Evolutionary conservation across 1,284 basidiomycete genomes (phyloP).

Genomic region (Erythrobasidium hasegawianum): DNA sequence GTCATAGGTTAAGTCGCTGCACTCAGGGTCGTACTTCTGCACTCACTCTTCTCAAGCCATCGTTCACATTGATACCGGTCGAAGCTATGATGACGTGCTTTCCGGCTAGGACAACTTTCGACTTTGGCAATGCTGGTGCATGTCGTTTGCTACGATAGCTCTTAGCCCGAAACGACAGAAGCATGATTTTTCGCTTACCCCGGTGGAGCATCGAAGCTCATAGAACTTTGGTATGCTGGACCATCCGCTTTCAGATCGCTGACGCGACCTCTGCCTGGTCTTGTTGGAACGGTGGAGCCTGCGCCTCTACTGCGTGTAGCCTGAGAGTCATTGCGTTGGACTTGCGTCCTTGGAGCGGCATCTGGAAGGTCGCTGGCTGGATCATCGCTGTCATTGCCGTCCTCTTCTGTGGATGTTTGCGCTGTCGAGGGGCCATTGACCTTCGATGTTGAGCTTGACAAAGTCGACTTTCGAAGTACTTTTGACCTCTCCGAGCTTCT

Average conservation of each 20-base stretch:
- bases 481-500: slow-evolving; percentile 33
- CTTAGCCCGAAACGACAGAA: not conserved
- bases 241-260: not conserved
- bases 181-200: not conserved
- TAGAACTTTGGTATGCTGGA: not conserved
- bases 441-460: not conserved
- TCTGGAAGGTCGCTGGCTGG: not conserved
- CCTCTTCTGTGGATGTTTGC: slow-evolving; percentile 8
- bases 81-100: slow-evolving; percentile 39
- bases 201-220: slow-evolving; percentile 25
- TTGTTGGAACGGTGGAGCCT: too few relatives aligned
- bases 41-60: slow-evolving; percentile 17
- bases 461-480: slow-evolving; percentile 3
- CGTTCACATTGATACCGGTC: slow-evolving; percentile 42
- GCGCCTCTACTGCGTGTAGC: too few relatives aligned
- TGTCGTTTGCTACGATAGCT: slow-evolving; percentile 5
- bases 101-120: slow-evolving; percentile 10
- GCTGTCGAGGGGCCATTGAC: not conserved
- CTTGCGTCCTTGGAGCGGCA: too few relatives aligned
- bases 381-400: not conserved
- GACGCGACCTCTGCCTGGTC: too few relatives aligned
- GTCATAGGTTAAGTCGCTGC: not conserved
- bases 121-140: not conserved
- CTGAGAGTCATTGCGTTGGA: too few relatives aligned
- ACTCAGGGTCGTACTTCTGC: too few relatives aligned